Evolutionary conservation across 1,284 basidiomycete species (phyloP).

Genomic region (Trichosporon sp.): DNA sequence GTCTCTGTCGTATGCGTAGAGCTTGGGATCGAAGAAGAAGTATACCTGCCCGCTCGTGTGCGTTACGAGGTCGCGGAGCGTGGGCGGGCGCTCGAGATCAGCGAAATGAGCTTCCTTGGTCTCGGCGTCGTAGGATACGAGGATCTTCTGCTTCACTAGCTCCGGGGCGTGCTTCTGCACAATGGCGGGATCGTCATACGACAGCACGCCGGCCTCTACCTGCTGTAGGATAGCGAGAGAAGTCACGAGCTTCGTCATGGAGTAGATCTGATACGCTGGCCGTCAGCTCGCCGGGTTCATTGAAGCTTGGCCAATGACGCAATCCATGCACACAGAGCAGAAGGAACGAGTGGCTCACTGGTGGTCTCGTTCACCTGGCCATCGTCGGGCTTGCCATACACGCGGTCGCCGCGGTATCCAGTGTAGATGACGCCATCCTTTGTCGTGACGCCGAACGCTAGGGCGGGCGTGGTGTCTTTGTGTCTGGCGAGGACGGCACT

Average conservation of each 20-base stretch:
- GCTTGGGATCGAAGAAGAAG: conserved; percentile 39
- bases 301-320: too few species aligned
- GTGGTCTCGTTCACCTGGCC: conserved; percentile 41
- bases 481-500: conserved; percentile 33
- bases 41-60: conserved; percentile 30
- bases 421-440: conserved; percentile 42
- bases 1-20: conserved; percentile 37
- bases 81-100: conserved; percentile 34
- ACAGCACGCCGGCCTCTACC: conserved; percentile 40
- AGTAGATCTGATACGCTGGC: conserved; percentile 36
- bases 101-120: conserved; percentile 34
- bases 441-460: conserved; percentile 43
- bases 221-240: conserved; percentile 42
- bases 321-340: too few species aligned
- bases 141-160: conserved; percentile 34
- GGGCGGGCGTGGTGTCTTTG: conserved; percentile 34
- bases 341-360: conserved; percentile 33
- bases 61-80: conserved; percentile 24
- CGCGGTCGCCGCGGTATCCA: conserved; percentile 39
- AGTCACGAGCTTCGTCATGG: conserved; percentile 45
- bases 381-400: conserved; percentile 39
- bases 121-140: conserved; percentile 36
- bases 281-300: too few species aligned
- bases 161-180: conserved; percentile 40
- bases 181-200: conserved; percentile 35